Conservation (phyloP, 305 asterid genomes). For the Rubia tinctorum region DNA sequence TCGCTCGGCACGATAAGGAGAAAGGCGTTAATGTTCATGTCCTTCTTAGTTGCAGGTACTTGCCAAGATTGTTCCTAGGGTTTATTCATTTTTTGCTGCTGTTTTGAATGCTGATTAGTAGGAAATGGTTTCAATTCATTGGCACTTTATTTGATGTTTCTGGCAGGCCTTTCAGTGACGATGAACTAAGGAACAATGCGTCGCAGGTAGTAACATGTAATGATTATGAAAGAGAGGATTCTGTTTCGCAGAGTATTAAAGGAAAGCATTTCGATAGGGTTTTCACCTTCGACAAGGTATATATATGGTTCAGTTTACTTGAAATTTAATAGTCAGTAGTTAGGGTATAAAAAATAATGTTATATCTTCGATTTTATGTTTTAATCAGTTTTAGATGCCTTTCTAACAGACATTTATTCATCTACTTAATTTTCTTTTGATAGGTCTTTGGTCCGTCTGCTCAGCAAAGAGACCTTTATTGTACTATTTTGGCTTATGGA, state of each 20-base stretch:
- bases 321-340: not conserved
- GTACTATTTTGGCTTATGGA: conserved; percentile 95
- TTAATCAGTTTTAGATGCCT: not conserved
- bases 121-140: not conserved
- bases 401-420: not conserved
- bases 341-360: not conserved
- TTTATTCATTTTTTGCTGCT: not conserved
- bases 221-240: conserved; percentile 81
- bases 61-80: not conserved
- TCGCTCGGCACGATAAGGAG: conserved; percentile 65
- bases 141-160: not conserved
- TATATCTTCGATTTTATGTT: not conserved
- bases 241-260: conserved; percentile 83
- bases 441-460: conserved; percentile 95
- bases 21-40: conserved; percentile 91
- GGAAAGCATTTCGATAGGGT: conserved; percentile 91
- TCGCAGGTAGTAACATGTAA: conserved; percentile 92
- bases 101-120: not conserved
- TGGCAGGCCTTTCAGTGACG: conserved; percentile 85
- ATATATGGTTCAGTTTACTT: not conserved
- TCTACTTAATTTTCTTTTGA: not conserved
- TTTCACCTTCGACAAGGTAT: conserved; percentile 90
- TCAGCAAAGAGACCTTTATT: conserved; percentile 80
- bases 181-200: conserved; percentile 85
- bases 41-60: conserved; percentile 91